phyloP scores from a whole-genome alignment of 1,284 basidiomycete genomes.

The Ceratorhiza oryzae-sativae region DNA sequence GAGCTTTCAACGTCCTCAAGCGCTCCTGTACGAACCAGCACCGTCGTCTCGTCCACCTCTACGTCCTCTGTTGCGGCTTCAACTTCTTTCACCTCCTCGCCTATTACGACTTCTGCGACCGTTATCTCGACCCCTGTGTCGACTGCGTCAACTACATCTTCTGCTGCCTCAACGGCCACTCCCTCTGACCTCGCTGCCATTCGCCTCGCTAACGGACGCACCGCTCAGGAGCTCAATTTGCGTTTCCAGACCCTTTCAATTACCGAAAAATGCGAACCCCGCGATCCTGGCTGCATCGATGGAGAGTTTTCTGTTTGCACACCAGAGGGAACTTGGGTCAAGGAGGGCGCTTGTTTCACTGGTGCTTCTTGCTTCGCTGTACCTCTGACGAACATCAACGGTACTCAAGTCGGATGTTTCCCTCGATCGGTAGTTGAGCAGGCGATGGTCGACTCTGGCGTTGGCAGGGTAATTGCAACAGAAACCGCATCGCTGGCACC shows the following conservation, averaged over 20 bases:
- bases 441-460: slow-evolving; percentile 7
- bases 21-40: not conserved
- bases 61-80: slow-evolving; percentile 22
- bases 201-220: slow-evolving; percentile 17
- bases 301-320: slow-evolving; percentile 19
- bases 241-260: not conserved
- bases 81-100: not conserved
- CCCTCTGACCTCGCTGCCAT: not conserved
- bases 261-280: slow-evolving; percentile 21
- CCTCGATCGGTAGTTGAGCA: slow-evolving; percentile 10
- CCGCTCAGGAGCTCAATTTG: slow-evolving; percentile 22
- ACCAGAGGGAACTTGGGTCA: slow-evolving; percentile 1
- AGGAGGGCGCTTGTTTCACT: slow-evolving; percentile 10
- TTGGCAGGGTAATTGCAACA: not conserved
- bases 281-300: slow-evolving; percentile 15
- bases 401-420: slow-evolving; percentile 28
- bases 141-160: not conserved
- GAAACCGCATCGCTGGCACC: not conserved
- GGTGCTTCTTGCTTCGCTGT: slow-evolving; percentile 24
- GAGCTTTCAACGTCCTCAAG: not conserved
- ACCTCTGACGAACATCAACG: slow-evolving; percentile 13
- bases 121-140: not conserved
- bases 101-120: not conserved
- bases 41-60: not conserved
- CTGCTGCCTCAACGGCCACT: slow-evolving; percentile 3